Base-by-base conservation (phyloP, 1,284 basidiomycete species). In the Ustanciosporium gigantosporum region DNA sequence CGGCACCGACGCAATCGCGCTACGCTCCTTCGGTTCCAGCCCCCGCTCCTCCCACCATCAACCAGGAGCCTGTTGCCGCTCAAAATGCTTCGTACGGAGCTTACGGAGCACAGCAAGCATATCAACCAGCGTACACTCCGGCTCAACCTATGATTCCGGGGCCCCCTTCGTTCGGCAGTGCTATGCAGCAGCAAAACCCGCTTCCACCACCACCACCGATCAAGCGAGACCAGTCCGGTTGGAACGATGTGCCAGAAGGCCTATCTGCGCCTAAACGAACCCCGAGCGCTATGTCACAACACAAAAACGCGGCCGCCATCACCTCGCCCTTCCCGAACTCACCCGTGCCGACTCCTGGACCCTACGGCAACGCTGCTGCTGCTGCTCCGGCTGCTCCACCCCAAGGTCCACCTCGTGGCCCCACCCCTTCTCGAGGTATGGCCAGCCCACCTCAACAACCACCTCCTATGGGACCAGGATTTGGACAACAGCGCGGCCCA, bases 241-340 rank as follows among this genome's bases (percentile, higher is more conserved):
- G 92, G 92, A 97, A 97, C 74, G 93, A 97, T 71, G 85, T 89
- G 0, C 91, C 90, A 2, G 79, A 45, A 21, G 51, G 57, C 5
- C 41, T 60, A 2, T 31, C 45, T 22, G 66, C 64, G 9, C 65
- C 73, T 20, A 80, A 82, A 40, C 66, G 68, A 17, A 64, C 69
- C 11, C 44, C 66, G 9, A 68, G 65, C 31, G 70, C 70, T 21
- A 64, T 68, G 59, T 65, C 64, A 20, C 46, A 64, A 39, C 48
- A 55, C 19, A 67, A 64, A 36, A 40, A 57, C 9, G 46, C 61
- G 23, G 42, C 52, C 5, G 70, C 78, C 1, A 94, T 96, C 77
- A 87, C 87, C 14, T 85, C 89, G 21, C 92, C 92, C 1, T 95
- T 96, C 86, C 89, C 91, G 7, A 90, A 89, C 66, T 82, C 76